A percentile compares a stretch with the other conserved stretches of the same genome.
These are phyloP conservation scores for Sherardia arvensis DNA, from an alignment of 257 asterid species.

Conservation along the genomic window DNA sequence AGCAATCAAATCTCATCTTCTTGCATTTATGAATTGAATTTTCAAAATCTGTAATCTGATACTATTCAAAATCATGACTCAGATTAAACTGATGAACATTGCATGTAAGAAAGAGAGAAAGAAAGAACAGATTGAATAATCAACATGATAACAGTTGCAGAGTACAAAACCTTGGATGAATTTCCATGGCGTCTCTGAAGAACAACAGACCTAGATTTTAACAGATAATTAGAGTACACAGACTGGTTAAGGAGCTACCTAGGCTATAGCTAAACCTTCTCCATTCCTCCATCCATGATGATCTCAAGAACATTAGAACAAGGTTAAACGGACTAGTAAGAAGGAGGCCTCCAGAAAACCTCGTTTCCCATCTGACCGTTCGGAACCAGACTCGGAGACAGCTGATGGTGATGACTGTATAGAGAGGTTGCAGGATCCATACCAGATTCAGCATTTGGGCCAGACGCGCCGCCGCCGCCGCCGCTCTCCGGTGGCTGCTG, in stretches of 20 bases:
- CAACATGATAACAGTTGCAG: neutral
- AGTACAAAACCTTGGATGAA: conserved; percentile 8
- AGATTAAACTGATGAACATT: no score
- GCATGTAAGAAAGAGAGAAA: neutral
- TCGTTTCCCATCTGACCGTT: conserved; percentile 52
- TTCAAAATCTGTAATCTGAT: neutral
- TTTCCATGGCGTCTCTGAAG: no score
- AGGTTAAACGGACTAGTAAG: conserved; percentile 28
- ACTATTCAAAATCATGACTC: no score
- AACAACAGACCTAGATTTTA: conserved; percentile 16
- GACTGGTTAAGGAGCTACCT: conserved; percentile 16
- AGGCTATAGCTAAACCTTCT: conserved; percentile 9
- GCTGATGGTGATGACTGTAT: conserved; percentile 12
- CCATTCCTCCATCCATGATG: neutral
- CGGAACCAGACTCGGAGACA: conserved; percentile 39
- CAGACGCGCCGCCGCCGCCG: neutral
- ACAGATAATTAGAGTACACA: conserved; percentile 10
- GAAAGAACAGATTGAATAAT: neutral
- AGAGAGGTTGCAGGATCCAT: conserved; percentile 24
- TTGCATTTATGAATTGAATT: neutral
- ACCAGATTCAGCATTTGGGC: conserved; percentile 20
- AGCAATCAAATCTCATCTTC: neutral
- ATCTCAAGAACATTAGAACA: neutral
- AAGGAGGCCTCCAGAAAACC: conserved; percentile 55
- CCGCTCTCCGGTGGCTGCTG: conserved; percentile 16